A percentile compares a stretch with the other conserved stretches of the same genome.
Evolutionary conservation across 176 grass and related monocot genomes (phyloP).

Genomic region (Zizania latifolia): DNA sequence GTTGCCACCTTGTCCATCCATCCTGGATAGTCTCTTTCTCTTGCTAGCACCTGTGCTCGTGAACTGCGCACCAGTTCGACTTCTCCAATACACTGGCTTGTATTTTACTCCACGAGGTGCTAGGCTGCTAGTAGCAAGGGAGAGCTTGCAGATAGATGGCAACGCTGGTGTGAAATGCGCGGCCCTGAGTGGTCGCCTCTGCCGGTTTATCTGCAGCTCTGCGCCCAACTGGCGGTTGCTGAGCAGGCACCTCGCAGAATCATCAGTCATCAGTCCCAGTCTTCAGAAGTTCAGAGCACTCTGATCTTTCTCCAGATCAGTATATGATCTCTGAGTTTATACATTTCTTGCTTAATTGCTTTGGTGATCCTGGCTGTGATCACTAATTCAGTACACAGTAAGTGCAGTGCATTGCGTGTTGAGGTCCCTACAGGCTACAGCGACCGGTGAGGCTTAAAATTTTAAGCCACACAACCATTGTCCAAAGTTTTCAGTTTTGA

Average conservation of each 20-base stretch:
- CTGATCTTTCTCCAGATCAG: not conserved
- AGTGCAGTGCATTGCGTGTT: not conserved
- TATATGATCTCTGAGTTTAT: not conserved
- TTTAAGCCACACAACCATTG: not conserved
- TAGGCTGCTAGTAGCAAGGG: no score
- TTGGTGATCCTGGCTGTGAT: no score
- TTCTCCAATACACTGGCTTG: not conserved
- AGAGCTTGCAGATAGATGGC: not conserved
- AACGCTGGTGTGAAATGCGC: no score
- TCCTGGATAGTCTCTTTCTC: no score
- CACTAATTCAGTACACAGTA: not conserved
- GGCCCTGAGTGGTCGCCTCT: no score
- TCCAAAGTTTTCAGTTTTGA: constrained; percentile 21
- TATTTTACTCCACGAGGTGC: not conserved
- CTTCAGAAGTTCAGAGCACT: not conserved
- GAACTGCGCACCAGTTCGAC: not conserved
- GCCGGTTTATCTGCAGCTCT: no score
- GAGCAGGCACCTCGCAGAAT: no score
- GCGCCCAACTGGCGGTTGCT: no score
- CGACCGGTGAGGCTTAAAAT: not conserved
- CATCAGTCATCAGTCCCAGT: not conserved
- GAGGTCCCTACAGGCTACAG: not conserved
- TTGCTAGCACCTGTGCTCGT: no score
- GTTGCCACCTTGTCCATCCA: no score
- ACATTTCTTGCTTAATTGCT: not conserved